Evolutionary conservation across 176 grass and related monocot species (phyloP).

Genomic region (Carex kokanica): DNA sequence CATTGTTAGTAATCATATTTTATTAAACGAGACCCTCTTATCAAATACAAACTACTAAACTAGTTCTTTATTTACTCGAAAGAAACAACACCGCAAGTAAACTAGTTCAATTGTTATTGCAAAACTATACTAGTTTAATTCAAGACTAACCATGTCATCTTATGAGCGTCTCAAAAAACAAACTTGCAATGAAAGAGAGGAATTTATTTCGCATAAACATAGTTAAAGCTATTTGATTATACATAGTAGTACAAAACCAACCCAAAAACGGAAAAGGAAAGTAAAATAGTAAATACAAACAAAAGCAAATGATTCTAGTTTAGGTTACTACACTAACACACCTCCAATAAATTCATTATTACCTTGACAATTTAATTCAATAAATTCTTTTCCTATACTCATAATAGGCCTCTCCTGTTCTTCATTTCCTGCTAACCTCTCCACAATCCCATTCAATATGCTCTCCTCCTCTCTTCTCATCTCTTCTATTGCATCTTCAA

Average conservation of each 20-base stretch:
- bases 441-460: conserved; percentile 48
- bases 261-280: not conserved
- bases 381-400: conserved; percentile 21
- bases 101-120: too few species aligned
- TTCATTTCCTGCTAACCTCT: conserved; percentile 28
- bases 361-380: conserved; percentile 26
- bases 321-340: conserved; percentile 15
- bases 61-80: too few species aligned
- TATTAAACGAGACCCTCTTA: too few species aligned
- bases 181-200: not conserved
- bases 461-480: conserved; percentile 59
- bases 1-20: too few species aligned
- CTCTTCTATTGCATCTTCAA: conserved; percentile 57
- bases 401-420: not conserved
- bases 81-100: too few species aligned
- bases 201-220: not conserved
- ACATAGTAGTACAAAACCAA: conserved; percentile 2
- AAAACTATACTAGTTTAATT: not conserved
- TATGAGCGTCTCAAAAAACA: not conserved
- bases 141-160: not conserved
- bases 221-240: not conserved
- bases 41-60: too few species aligned
- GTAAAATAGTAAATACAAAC: not conserved
- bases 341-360: not conserved
- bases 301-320: not conserved